A percentile compares a stretch with the other conserved stretches of the same genome.
phyloP scores from a whole-genome alignment of 116 monocot genomes.

The Cymodocea nodosa region DNA sequence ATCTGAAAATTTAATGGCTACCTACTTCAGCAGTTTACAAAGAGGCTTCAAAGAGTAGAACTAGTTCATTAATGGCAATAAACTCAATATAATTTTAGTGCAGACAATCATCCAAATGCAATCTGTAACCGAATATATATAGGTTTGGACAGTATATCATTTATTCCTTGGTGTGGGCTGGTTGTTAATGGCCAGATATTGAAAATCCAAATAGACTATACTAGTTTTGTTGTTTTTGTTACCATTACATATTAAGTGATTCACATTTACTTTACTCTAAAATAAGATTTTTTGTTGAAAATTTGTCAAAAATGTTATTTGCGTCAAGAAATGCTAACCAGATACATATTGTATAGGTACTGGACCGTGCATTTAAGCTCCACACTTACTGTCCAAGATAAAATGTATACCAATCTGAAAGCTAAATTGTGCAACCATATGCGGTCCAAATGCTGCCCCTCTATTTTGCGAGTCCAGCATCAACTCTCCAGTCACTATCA shows the following conservation, averaged over 20 bases:
- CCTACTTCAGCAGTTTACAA: slow-evolving; percentile 49
- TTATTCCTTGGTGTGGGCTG: no score
- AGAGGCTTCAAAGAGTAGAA: slow-evolving; percentile 82
- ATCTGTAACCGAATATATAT: slow-evolving; percentile 26
- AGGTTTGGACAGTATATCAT: slow-evolving; percentile 12
- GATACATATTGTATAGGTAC: slow-evolving; percentile 34
- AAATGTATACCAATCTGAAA: slow-evolving; percentile 19
- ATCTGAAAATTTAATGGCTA: slow-evolving; percentile 19
- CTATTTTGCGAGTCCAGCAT: slow-evolving; percentile 77
- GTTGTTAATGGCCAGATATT: no score
- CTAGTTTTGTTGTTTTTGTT: slow-evolving; percentile 30
- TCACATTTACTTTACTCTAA: not conserved
- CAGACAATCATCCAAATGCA: slow-evolving; percentile 6
- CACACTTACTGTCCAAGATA: slow-evolving; percentile 53
- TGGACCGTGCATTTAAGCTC: slow-evolving; percentile 41
- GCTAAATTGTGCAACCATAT: slow-evolving; percentile 51
- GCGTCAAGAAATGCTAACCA: not conserved
- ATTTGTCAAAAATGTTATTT: not conserved
- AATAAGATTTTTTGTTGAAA: not conserved
- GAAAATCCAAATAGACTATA: no score
- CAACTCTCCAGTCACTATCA: slow-evolving; percentile 53
- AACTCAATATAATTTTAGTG: slow-evolving; percentile 65
- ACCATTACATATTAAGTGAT: not conserved
- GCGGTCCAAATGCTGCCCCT: slow-evolving; percentile 62
- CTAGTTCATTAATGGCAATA: slow-evolving; percentile 67